These are phyloP conservation scores for Amphibolis antarctica DNA, from an alignment of 106 monocot species.

Conservation along the genomic window DNA sequence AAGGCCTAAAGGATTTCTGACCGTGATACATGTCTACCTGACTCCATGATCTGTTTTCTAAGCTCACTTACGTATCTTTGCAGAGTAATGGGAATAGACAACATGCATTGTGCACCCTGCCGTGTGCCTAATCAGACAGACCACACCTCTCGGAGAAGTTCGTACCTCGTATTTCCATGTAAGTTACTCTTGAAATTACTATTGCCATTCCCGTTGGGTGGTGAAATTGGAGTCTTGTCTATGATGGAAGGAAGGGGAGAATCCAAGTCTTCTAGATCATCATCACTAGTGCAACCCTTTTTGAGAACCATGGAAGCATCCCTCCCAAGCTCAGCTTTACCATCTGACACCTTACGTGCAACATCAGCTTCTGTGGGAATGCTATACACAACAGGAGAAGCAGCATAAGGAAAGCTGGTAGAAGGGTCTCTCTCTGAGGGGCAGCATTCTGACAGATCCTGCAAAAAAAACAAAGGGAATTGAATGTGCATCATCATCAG, in stretches of 20 bases:
- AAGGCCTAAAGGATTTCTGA: no score
- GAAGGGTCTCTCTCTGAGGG: slow-evolving; percentile 23
- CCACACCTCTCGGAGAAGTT: slow-evolving; percentile 61
- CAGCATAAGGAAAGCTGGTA: slow-evolving; percentile 45
- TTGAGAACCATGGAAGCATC: slow-evolving; percentile 45
- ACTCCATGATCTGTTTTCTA: no score
- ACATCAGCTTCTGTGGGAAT: slow-evolving; percentile 42
- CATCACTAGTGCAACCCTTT: slow-evolving; percentile 77
- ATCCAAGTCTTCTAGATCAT: slow-evolving; percentile 69
- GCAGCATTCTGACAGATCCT: slow-evolving; percentile 40
- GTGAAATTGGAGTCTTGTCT: slow-evolving; percentile 16
- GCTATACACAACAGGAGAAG: slow-evolving; percentile 45
- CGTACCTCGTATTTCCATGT: slow-evolving; percentile 29
- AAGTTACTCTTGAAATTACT: not conserved
- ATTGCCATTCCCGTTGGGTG: slow-evolving; percentile 1
- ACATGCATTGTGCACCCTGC: no score
- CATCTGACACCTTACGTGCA: slow-evolving; percentile 44
- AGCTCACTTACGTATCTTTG: no score
- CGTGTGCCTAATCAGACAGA: slow-evolving; percentile 15
- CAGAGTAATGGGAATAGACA: not conserved
- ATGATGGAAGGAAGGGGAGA: slow-evolving; percentile 43
- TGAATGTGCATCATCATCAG: no score
- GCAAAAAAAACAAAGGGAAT: slow-evolving; percentile 8
- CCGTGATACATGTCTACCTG: no score
- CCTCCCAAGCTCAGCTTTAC: slow-evolving; percentile 29